These are phyloP conservation scores for Heterobasidion occidentale DNA, from an alignment of 1,284 basidiomycete species.

Conservation along the genomic window DNA sequence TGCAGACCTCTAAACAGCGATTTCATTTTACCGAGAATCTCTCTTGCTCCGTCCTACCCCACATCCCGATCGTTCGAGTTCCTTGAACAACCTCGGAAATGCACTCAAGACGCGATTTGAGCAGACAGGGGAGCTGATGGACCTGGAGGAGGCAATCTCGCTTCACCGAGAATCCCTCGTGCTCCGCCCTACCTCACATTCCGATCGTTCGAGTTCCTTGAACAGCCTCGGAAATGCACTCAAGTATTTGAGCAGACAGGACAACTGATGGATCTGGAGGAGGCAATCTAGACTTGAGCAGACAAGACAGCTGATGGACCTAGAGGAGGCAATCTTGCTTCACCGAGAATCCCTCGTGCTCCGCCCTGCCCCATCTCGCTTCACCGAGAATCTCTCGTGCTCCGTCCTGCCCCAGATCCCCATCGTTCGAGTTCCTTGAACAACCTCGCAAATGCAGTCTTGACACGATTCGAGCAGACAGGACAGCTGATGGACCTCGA, in stretches of 20 bases:
- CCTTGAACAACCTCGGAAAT: not conserved
- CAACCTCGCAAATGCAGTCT: not conserved
- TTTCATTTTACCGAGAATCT: not conserved
- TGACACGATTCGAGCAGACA: not conserved
- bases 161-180: not conserved
- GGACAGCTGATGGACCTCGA: not conserved
- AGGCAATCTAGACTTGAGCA: too few species aligned
- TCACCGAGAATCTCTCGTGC: not conserved
- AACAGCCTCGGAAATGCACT: not conserved
- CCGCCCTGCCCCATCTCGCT: not conserved
- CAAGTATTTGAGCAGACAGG: not conserved
- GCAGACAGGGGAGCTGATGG: not conserved
- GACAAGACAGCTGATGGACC: too few species aligned
- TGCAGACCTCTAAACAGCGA: not conserved
- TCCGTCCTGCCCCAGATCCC: not conserved
- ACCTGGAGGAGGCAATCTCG: not conserved
- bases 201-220: not conserved
- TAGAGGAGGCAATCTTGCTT: too few species aligned
- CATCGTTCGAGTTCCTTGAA: not conserved
- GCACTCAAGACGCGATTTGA: not conserved
- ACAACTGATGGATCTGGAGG: not conserved
- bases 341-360: too few species aligned
- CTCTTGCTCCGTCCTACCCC: not conserved
- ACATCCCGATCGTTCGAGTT: not conserved
- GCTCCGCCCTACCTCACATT: not conserved